phyloP scores from a whole-genome alignment of 2,329 filamentous ascomycete species.

The Botrytis tulipae region DNA sequence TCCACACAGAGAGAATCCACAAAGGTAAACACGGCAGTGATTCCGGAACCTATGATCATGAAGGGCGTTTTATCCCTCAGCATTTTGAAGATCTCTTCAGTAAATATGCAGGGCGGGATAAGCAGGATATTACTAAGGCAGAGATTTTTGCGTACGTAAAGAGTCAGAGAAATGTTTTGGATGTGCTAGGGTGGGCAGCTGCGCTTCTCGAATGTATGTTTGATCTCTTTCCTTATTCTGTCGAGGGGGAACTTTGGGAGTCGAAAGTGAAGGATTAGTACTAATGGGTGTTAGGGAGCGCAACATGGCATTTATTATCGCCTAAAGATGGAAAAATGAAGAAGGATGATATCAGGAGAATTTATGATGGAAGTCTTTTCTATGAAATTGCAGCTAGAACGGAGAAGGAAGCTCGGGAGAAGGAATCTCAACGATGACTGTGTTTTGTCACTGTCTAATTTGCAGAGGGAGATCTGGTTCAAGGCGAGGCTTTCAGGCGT shows the following conservation, averaged over 20 bases:
- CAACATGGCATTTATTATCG: slow-evolving; percentile 53
- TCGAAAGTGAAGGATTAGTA: not conserved
- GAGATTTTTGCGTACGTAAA: slow-evolving; percentile 42
- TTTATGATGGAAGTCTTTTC: slow-evolving; percentile 54
- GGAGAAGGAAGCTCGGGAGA: slow-evolving; percentile 20
- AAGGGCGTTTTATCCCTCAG: slow-evolving; percentile 50
- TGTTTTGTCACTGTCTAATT: too few species aligned
- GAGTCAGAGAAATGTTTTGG: slow-evolving; percentile 44
- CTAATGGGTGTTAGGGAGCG: slow-evolving; percentile 40
- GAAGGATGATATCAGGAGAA: slow-evolving; percentile 55
- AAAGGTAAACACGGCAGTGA: slow-evolving; percentile 48
- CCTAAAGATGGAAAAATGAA: slow-evolving; percentile 54
- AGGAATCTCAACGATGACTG: not conserved
- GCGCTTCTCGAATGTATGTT: slow-evolving; percentile 40
- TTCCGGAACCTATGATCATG: slow-evolving; percentile 47
- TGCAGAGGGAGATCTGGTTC: not conserved
- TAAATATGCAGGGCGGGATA: slow-evolving; percentile 44
- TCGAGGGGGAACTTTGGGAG: too few species aligned
- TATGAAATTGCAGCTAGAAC: slow-evolving; percentile 42
- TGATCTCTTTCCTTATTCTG: not conserved
- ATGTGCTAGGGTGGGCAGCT: slow-evolving; percentile 44
- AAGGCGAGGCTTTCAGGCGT: not conserved
- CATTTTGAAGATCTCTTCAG: slow-evolving; percentile 51
- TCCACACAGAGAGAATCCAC: slow-evolving; percentile 39
- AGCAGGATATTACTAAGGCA: slow-evolving; percentile 41